Evolutionary conservation across 2,329 filamentous ascomycete species (phyloP).

Genomic region (Plectosphaerella cucumerina): DNA sequence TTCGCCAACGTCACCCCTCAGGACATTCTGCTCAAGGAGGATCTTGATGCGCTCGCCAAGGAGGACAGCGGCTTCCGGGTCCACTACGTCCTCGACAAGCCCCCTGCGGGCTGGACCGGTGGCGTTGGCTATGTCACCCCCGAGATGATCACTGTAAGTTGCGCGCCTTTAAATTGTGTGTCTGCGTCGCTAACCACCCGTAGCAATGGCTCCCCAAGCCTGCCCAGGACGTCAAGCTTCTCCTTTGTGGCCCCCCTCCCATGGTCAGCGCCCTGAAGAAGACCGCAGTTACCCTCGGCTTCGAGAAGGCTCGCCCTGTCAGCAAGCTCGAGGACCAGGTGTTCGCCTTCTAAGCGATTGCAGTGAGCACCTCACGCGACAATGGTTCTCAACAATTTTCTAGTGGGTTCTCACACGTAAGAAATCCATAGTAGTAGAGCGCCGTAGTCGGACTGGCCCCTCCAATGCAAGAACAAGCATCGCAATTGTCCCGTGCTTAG

Average conservation of each 20-base stretch:
- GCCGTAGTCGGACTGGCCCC: not conserved
- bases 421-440: too few species aligned
- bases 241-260: constrained; percentile 91
- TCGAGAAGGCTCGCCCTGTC: constrained; percentile 86
- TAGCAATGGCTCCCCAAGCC: constrained; percentile 78
- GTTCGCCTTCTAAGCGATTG: constrained; percentile 68
- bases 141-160: constrained; percentile 84
- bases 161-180: not conserved
- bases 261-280: constrained; percentile 99
- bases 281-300: constrained; percentile 82
- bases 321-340: constrained; percentile 98
- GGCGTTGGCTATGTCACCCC: constrained; percentile 92
- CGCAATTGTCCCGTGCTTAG: not conserved
- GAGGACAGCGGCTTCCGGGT: constrained; percentile 81
- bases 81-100: constrained; percentile 95
- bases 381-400: not conserved
- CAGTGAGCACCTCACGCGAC: not conserved
- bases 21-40: constrained; percentile 90
- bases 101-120: constrained; percentile 85
- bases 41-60: constrained; percentile 73
- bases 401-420: not conserved
- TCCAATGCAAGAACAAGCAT: not conserved
- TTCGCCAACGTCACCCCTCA: constrained; percentile 94
- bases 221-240: constrained; percentile 83
- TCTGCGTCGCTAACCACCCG: constrained; percentile 22